Percentiles rank a stretch among this genome's conserved stretches.
Conservation (phyloP, 2,329 filamentous ascomycete genomes). For the Cercospora sp. region DNA sequence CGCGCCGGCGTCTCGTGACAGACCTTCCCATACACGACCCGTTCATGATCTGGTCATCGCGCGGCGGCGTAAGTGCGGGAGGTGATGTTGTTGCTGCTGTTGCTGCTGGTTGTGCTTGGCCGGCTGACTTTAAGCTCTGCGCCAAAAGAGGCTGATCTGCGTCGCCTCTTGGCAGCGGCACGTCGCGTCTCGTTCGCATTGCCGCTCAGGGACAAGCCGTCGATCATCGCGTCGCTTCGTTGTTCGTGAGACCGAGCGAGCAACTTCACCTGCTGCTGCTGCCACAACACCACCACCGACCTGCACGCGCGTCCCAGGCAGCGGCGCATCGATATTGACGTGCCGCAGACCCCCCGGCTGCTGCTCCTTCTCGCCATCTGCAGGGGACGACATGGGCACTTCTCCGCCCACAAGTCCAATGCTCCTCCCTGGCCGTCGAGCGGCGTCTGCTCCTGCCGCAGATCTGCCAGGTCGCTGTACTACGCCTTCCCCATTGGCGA, state of each 20-base stretch:
- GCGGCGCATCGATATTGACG: not conserved
- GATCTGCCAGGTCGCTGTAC: not conserved
- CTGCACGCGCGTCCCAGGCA: not conserved
- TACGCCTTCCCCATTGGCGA: not conserved
- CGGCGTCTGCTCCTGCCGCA: not conserved
- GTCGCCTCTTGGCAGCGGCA: too few species aligned
- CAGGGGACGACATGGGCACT: not conserved
- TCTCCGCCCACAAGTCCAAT: not conserved
- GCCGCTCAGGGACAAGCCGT: too few species aligned
- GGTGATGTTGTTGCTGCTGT: not conserved
- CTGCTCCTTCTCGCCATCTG: not conserved
- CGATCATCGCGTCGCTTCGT: too few species aligned
- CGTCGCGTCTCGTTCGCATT: too few species aligned
- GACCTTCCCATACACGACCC: not conserved
- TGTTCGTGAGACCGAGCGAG: too few species aligned
- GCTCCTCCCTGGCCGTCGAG: not conserved
- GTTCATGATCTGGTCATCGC: not conserved
- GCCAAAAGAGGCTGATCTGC: not conserved
- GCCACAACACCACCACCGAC: not conserved
- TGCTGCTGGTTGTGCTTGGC: not conserved
- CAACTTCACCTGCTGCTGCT: too few species aligned
- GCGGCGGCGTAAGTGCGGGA: not conserved
- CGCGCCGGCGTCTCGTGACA: not conserved
- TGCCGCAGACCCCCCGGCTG: not conserved
- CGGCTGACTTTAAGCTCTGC: not conserved